Conservation (phyloP, 1,284 basidiomycete genomes). For the Sphagnurus paluster region DNA sequence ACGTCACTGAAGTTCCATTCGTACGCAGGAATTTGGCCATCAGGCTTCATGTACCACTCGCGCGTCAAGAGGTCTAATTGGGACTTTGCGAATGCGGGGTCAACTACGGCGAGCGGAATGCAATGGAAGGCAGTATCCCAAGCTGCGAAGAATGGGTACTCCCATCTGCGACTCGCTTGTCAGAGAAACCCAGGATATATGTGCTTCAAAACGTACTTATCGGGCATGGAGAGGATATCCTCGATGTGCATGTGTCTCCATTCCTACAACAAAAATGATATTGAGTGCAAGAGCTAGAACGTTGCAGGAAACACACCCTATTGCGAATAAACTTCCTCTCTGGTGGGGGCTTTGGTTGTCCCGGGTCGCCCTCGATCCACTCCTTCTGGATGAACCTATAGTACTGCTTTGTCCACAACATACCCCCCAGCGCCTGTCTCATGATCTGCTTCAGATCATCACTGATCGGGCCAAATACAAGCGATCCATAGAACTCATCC, state of each 20-base stretch:
- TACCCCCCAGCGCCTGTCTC: conserved; percentile 96
- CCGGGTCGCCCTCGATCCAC: conserved; percentile 94
- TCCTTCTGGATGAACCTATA: conserved; percentile 96
- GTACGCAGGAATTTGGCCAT: conserved; percentile 97
- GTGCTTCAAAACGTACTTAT: conserved; percentile 66
- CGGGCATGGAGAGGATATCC: conserved; percentile 97
- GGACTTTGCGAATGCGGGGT: conserved; percentile 95
- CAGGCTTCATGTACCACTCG: conserved; percentile 99
- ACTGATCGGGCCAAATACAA: conserved; percentile 80
- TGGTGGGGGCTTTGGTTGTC: conserved; percentile 91
- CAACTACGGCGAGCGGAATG: conserved; percentile 93
- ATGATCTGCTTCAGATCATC: conserved; percentile 96
- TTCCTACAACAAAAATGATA: conserved; percentile 48
- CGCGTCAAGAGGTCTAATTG: conserved; percentile 94
- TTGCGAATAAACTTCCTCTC: conserved; percentile 88
- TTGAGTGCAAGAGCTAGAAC: not conserved
- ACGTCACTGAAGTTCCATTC: conserved; percentile 99
- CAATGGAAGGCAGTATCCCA: conserved; percentile 99
- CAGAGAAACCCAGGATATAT: conserved; percentile 9
- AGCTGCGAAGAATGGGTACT: conserved; percentile 93
- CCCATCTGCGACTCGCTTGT: conserved; percentile 67
- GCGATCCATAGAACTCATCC: conserved; percentile 90
- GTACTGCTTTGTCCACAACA: conserved; percentile 99
- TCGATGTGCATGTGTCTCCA: conserved; percentile 95
- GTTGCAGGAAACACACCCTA: conserved; percentile 46